Evolutionary conservation across 305 asterid species (phyloP).

Genomic region (Rubia tinctorum): DNA sequence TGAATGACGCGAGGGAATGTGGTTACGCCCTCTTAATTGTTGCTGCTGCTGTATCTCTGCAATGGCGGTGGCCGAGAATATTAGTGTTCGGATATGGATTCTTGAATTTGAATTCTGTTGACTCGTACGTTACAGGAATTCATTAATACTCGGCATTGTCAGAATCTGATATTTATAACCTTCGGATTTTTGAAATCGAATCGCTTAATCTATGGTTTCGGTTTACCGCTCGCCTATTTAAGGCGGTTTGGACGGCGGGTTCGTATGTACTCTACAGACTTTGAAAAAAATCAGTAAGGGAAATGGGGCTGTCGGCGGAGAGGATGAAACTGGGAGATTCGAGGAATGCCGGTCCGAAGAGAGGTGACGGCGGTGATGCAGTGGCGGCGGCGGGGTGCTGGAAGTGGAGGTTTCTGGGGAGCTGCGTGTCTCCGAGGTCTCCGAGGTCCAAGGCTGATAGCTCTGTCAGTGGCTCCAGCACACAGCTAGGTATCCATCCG

Average conservation of each 20-base stretch:
- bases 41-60: neutral
- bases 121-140: neutral
- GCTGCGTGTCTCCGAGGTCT: constrained; percentile 56
- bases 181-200: neutral
- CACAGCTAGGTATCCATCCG: constrained; percentile 49
- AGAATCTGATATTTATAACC: no score
- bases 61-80: neutral
- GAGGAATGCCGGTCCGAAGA: constrained; percentile 36
- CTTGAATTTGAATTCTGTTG: neutral
- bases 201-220: neutral
- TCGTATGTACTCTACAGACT: no score
- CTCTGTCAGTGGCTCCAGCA: constrained; percentile 51
- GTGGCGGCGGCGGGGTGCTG: constrained; percentile 48
- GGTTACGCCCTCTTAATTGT: neutral
- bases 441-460: constrained; percentile 57
- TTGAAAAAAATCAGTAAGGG: neutral
- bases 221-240: neutral
- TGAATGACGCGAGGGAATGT: neutral
- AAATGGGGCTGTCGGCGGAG: constrained; percentile 53
- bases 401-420: constrained; percentile 63
- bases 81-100: constrained; percentile 5
- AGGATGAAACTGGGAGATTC: constrained; percentile 31
- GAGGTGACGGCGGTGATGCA: constrained; percentile 43
- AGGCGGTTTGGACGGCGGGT: neutral
- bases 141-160: neutral